Evolutionary conservation across 176 grass and related monocot genomes (phyloP).

Genomic region (Eleusine coracana): DNA sequence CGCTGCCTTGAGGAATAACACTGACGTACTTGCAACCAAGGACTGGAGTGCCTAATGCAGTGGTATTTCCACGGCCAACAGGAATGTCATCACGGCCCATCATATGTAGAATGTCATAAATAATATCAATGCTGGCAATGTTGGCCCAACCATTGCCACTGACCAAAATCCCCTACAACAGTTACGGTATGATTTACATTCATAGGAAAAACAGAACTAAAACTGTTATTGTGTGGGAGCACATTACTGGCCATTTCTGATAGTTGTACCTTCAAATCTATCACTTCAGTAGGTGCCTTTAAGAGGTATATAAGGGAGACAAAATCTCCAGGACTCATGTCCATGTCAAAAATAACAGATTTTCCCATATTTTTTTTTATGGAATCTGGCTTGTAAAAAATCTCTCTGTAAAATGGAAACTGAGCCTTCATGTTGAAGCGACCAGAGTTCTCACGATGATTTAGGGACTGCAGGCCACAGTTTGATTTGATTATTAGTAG

Average conservation of each 20-base stretch:
- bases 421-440: constrained; percentile 57
- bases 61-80: constrained; percentile 65
- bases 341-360: constrained; percentile 69
- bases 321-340: constrained; percentile 92
- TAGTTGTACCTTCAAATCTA: constrained; percentile 65
- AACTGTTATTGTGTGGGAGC: neutral
- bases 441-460: constrained; percentile 59
- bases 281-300: constrained; percentile 61
- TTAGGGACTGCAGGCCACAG: constrained; percentile 49
- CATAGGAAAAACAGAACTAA: neutral
- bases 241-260: neutral
- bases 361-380: constrained; percentile 51
- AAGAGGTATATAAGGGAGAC: constrained; percentile 71
- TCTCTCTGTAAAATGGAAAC: constrained; percentile 67
- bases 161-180: constrained; percentile 58
- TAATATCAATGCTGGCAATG: constrained; percentile 64
- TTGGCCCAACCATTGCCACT: constrained; percentile 78
- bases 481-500: neutral
- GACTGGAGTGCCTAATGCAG: constrained; percentile 48
- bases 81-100: constrained; percentile 83
- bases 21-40: constrained; percentile 61
- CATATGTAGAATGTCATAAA: constrained; percentile 81
- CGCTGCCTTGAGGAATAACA: constrained; percentile 65
- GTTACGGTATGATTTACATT: neutral
- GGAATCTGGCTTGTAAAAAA: constrained; percentile 52